A percentile compares a stretch with the other conserved stretches of the same genome.
phyloP scores from a whole-genome alignment of 1,284 basidiomycete species.

The Tylopilus sp. region DNA sequence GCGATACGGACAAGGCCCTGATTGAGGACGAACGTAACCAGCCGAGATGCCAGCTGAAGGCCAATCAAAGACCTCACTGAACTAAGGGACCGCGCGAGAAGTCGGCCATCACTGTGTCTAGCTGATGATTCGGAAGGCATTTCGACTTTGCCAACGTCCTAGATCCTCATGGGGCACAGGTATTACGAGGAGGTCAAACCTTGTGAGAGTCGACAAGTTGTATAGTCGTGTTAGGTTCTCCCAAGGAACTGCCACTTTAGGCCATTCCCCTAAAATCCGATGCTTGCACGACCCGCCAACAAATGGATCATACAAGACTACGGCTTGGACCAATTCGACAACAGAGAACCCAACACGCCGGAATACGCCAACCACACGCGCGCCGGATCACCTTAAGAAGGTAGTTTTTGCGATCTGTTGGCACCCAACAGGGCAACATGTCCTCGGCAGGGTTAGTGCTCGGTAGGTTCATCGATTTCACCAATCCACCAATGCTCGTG shows the following conservation, averaged over 20 bases:
- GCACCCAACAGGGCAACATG: background rate
- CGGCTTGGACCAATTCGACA: too few relatives aligned
- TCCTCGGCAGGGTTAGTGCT: background rate
- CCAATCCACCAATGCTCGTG: background rate
- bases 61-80: slow-evolving; percentile 79
- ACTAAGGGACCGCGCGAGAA: slow-evolving; percentile 45
- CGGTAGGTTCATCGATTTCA: background rate
- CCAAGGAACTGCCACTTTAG: slow-evolving; percentile 2
- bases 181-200: too few relatives aligned
- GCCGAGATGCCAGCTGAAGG: slow-evolving; percentile 80
- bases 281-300: too few relatives aligned
- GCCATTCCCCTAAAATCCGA: background rate
- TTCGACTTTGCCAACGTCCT: slow-evolving; percentile 6
- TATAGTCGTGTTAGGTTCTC: slow-evolving; percentile 24
- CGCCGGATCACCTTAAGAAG: background rate
- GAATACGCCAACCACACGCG: background rate
- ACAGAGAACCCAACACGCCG: background rate
- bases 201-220: too few relatives aligned
- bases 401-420: background rate
- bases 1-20: slow-evolving; percentile 83
- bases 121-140: slow-evolving; percentile 13
- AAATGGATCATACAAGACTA: background rate
- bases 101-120: slow-evolving; percentile 17
- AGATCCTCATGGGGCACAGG: slow-evolving; percentile 7
- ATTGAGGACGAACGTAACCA: slow-evolving; percentile 87